A percentile compares a stretch with the other conserved stretches of the same genome.
phyloP scores from a whole-genome alignment of 257 asterid genomes.

The Solanum pinnatisectum region DNA sequence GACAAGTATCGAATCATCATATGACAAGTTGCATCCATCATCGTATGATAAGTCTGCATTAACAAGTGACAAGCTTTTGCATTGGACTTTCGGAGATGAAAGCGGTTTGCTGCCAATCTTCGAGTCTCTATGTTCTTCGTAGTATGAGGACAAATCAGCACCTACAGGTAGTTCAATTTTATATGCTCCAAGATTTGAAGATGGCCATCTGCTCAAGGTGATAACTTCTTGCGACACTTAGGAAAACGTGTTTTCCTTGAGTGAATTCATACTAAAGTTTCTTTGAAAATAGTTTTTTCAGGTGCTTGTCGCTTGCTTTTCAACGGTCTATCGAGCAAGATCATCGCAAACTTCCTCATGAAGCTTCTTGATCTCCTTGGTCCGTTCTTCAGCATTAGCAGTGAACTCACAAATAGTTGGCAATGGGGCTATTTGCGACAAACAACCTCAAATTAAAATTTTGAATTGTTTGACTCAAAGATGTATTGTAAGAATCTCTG shows the following conservation, averaged over 20 bases:
- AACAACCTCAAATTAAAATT: not conserved
- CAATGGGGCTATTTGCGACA: not conserved
- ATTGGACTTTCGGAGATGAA: not conserved
- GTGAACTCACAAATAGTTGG: not conserved
- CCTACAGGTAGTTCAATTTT: not conserved
- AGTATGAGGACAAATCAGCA: not conserved
- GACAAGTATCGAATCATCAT: not conserved
- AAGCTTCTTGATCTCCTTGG: not conserved
- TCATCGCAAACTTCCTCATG: not conserved
- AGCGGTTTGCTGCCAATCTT: not conserved
- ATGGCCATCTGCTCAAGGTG: not conserved
- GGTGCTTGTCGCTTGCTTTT: not conserved
- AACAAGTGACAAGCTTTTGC: not conserved
- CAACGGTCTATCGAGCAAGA: not conserved
- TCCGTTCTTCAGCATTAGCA: not conserved
- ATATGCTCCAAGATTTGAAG: not conserved
- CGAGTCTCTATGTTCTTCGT: not conserved
- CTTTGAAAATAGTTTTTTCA: not conserved
- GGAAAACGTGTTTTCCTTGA: too few species aligned
- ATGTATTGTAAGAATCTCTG: not conserved
- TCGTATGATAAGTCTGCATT: not conserved
- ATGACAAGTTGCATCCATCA: not conserved
- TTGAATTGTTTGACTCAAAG: not conserved
- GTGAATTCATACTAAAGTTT: not conserved
- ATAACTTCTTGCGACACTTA: not conserved